phyloP scores from a whole-genome alignment of 75 land plant species.

The Cupressus sempervirens region DNA sequence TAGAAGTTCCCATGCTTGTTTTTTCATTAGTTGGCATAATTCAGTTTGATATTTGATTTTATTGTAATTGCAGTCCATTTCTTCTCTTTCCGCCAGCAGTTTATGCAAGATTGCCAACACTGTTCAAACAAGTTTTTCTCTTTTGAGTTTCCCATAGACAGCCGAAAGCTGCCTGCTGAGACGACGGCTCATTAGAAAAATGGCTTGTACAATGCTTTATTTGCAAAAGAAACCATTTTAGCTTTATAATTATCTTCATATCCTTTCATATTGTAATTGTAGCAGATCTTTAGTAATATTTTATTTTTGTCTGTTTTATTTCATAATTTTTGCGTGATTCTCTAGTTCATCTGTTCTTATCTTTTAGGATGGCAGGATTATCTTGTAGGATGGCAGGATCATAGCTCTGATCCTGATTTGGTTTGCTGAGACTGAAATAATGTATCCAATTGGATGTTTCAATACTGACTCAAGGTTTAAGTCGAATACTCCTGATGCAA shows the following conservation, averaged over 20 bases:
- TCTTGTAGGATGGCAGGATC: too few species aligned
- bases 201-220: background rate
- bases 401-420: too few species aligned
- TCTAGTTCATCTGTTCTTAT: too few species aligned
- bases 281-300: too few species aligned
- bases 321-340: too few species aligned
- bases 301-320: too few species aligned
- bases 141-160: slow-evolving; percentile 92
- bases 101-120: slow-evolving; percentile 61
- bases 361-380: too few species aligned
- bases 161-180: slow-evolving; percentile 37
- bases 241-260: background rate
- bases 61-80: slow-evolving; percentile 66
- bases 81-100: slow-evolving; percentile 62
- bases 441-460: too few species aligned
- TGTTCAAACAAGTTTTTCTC: slow-evolving; percentile 70
- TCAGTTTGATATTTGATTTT: background rate
- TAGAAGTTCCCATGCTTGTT: background rate
- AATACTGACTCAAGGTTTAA: too few species aligned
- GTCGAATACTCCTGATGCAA: too few species aligned
- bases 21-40: background rate
- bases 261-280: too few species aligned
- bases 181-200: background rate
- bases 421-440: too few species aligned
- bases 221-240: background rate